Percentiles rank a stretch among this genome's conserved stretches.
phyloP scores from a whole-genome alignment of 768 basidiomycete species.

The Udeniomyces megalosporus region DNA sequence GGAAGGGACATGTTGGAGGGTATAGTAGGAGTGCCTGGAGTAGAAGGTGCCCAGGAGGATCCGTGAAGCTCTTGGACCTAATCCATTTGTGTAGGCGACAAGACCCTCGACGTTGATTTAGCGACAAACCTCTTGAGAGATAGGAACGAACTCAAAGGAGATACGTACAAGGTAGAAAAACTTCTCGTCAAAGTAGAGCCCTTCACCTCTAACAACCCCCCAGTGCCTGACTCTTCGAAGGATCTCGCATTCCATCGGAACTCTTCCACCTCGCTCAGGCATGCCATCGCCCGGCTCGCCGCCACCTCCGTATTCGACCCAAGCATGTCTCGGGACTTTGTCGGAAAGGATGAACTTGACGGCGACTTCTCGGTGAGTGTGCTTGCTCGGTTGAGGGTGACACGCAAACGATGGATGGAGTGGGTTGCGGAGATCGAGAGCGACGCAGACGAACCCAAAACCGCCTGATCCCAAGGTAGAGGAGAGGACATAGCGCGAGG shows the following conservation, averaged over 20 bases:
- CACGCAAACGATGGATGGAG: too few species aligned
- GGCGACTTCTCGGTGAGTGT: slow-evolving; percentile 53
- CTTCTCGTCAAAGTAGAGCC: slow-evolving; percentile 62
- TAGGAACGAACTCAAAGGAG: neutral
- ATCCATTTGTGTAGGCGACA: too few species aligned
- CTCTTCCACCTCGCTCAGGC: slow-evolving; percentile 15
- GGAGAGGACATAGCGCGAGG: slow-evolving; percentile 23
- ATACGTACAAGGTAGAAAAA: slow-evolving; percentile 72
- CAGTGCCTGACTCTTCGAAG: slow-evolving; percentile 58
- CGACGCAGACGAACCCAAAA: slow-evolving; percentile 89
- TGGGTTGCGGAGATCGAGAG: slow-evolving; percentile 37
- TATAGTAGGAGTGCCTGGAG: neutral
- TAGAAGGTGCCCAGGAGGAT: slow-evolving; percentile 48
- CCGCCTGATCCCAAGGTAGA: slow-evolving; percentile 63
- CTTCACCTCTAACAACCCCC: slow-evolving; percentile 66
- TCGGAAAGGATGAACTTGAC: slow-evolving; percentile 88
- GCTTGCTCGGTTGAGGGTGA: neutral
- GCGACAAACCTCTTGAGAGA: neutral
- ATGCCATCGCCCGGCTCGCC: slow-evolving; percentile 16
- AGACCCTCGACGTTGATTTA: too few species aligned
- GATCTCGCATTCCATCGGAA: slow-evolving; percentile 74
- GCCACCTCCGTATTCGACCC: slow-evolving; percentile 26
- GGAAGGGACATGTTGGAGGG: neutral
- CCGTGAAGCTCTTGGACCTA: slow-evolving; percentile 92
- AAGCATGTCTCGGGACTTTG: slow-evolving; percentile 21